Base-by-base conservation (phyloP, 2,329 filamentous ascomycete species). In the Penicillium aurantiogriseum region DNA sequence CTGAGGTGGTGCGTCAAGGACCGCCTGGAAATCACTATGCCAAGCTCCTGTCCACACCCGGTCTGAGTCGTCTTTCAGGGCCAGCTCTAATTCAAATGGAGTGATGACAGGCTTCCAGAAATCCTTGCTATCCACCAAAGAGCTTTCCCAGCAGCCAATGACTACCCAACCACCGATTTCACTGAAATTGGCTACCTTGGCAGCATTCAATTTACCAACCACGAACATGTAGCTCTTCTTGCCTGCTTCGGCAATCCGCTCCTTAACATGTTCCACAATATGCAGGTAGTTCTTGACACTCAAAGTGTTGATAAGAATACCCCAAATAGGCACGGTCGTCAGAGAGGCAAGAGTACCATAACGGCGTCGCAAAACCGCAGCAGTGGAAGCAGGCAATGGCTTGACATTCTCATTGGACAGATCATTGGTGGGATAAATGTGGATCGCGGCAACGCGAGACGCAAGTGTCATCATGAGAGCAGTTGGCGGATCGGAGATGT, bases 161-260 rank as follows among this genome's bases (percentile, higher is more conserved):
- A 97, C 92, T 0, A 97, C 92, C 94, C 94, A 99, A 17, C 92
- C 93, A 43, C 92, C 93, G 5, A 99, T 85, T 74, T 99, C 94
- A 57, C 89, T 86, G 76, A 99, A 99, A 75, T 99, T 99, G 48
- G 94, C 94, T 23, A 99, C 82, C 74, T 99, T 99, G 38, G 92
- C 93, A 0, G 92, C 88, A 70, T 97, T 99, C 27, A 99, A 81
- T 74, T 97, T 97, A 58, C 94, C 94, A 0, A 99, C 94, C 2
- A 99, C 94, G 47, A 99, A 91, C 2, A 93, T 91, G 74, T 99
- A 99, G 72, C 86, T 89, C 78, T 97, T 99, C 79, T 97, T 97
- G 11, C 92, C 92, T 0, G 91, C 90, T 0, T 81, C 82, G 0
- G 85, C 83, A 64, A 99, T 96, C 60, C 87, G 84, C 8, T 79